A percentile compares a stretch with the other conserved stretches of the same genome.
phyloP scores from a whole-genome alignment of 768 basidiomycete species.

The Baorangia bicolor region DNA sequence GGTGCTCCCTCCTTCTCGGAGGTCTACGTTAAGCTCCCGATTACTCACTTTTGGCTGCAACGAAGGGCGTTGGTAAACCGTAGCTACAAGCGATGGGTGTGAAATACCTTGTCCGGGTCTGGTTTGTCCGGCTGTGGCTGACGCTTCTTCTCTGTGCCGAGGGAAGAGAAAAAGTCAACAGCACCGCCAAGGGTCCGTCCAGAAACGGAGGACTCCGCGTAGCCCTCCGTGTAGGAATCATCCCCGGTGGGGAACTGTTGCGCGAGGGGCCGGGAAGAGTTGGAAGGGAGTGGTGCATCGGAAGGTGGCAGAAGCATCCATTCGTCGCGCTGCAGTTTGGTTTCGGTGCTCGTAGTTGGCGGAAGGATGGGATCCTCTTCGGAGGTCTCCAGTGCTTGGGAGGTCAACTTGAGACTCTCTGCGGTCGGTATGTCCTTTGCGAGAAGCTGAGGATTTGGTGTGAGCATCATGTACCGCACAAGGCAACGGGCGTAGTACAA shows the following conservation, averaged over 20 bases:
- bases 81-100: neutral
- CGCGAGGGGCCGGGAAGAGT: conserved; percentile 30
- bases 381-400: conserved; percentile 51
- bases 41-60: conserved; percentile 58
- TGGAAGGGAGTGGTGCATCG: conserved; percentile 27
- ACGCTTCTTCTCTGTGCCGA: conserved; percentile 81
- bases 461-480: conserved; percentile 2
- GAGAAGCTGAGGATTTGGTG: conserved; percentile 44
- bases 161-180: conserved; percentile 85
- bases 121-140: conserved; percentile 56
- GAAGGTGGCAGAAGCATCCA: conserved; percentile 78
- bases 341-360: conserved; percentile 43
- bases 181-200: conserved; percentile 53
- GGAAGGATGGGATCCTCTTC: conserved; percentile 50
- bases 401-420: conserved; percentile 66
- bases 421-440: conserved; percentile 76
- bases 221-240: conserved; percentile 63
- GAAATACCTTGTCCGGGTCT: conserved; percentile 67
- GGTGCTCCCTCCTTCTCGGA: conserved; percentile 44
- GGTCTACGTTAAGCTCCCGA: conserved; percentile 60
- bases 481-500: conserved; percentile 30
- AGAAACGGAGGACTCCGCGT: conserved; percentile 49
- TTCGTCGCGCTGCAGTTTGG: conserved; percentile 66
- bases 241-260: conserved; percentile 34
- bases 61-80: conserved; percentile 5